These are phyloP conservation scores for Smallanthus sonchifolius DNA, from an alignment of 129 eudicot species.

Conservation along the genomic window DNA sequence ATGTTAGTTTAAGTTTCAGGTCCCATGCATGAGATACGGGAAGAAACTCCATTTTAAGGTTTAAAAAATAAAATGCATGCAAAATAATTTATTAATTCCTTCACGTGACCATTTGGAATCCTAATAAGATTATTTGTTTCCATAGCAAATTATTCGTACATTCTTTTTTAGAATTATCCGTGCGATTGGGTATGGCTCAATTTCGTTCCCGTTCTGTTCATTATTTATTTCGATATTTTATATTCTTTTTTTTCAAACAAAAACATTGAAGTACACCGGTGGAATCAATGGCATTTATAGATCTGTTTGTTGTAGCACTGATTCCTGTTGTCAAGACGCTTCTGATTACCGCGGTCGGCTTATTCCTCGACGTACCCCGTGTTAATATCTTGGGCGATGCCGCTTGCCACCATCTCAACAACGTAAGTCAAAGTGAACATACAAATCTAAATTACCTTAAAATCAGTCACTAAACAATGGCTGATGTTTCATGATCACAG, in stretches of 20 bases:
- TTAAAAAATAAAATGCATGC: too few species aligned
- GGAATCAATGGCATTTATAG: conserved; percentile 35
- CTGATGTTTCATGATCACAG: conserved; percentile 26
- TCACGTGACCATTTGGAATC: too few species aligned
- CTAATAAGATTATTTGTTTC: neutral
- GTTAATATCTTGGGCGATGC: conserved; percentile 41
- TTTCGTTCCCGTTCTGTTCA: neutral
- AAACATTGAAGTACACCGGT: neutral
- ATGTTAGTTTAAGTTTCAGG: too few species aligned
- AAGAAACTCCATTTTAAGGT: too few species aligned
- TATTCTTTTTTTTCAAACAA: too few species aligned
- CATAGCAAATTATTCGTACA: neutral
- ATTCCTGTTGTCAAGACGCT: conserved; percentile 58
- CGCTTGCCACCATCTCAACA: conserved; percentile 56
- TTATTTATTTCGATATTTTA: too few species aligned
- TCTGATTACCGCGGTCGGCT: conserved; percentile 43
- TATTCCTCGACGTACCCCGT: conserved; percentile 47
- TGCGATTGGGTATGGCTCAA: neutral
- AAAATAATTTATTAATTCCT: too few species aligned
- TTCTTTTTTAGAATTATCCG: neutral
- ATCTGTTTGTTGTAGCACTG: conserved; percentile 55
- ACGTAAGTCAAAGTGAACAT: conserved; percentile 23
- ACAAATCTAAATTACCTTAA: neutral
- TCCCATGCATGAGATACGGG: too few species aligned
- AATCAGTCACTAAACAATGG: neutral